Base-by-base conservation (phyloP, 176 grass and related monocot species). In the Hordeum vulgare region DNA sequence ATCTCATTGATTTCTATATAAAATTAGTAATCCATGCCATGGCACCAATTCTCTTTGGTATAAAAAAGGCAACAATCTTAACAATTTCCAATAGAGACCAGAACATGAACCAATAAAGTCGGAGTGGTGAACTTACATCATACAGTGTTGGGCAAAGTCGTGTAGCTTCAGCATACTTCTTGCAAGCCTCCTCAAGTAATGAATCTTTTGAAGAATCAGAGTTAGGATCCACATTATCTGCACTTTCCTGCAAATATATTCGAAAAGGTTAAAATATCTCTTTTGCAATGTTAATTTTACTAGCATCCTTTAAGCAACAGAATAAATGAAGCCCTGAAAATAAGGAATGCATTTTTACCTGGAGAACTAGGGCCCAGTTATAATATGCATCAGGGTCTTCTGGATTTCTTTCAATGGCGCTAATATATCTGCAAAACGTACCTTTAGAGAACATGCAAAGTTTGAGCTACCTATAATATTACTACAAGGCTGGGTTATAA, bases 181-280 rank as follows among this genome's bases (percentile, higher is more conserved):
- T 94, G 85, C 93, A 94, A 72, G 93, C 93, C 80, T 94, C 93
- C 62, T 94, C 93, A 61, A 94, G 90, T 53, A 94, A 94, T 31
- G 93, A 70, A 83, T 94, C 93, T 92, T 94, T 92, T 36, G 87
- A 86, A 82, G 90, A 85, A 92, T 54, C 87, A 36, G 93, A 90
- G 63, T 90, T 81, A 68, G 85, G 74, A 81, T 91, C 90, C 65
- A 92, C 87, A 74, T 92, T 94, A 76, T 94, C 93, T 69, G 90
- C 93, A 86, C 93, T 90, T 58, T 94, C 93, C 93, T 94, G 90
- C 63, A 88, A 85, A 39, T 17, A 81, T 84, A 79, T 39, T 65
- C 27, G 74, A 9, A 64, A 27, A 81, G 21, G 7, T 24, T 61
- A 74, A 21, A 62, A 31, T 8, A 20, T 57, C 26, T 81, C 17